Base-by-base conservation (phyloP, 2,329 filamentous ascomycete species). In the Aphanoascus verrucosus region DNA sequence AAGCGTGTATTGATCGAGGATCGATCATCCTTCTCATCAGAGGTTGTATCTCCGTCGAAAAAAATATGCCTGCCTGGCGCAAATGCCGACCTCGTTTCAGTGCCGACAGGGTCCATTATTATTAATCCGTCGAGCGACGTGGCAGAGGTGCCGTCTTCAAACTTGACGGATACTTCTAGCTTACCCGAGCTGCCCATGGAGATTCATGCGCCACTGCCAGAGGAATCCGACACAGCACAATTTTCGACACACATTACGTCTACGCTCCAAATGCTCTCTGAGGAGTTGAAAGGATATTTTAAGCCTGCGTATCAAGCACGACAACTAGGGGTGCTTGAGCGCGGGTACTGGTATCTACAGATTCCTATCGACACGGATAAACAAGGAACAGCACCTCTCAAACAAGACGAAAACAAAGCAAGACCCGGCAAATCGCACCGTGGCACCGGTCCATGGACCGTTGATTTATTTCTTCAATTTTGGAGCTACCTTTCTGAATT, bases 261-360 rank as follows among this genome's bases (percentile, higher is more conserved):
- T 9, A 70, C 74, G 2, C 72, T 85, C 15, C 61, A 69, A 7
- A 73, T 77, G 58, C 71, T 88, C 1, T 75, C 75, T 1, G 65
- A 68, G 0, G 73, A 77, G n/a, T 70, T 79, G 14, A 68, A 82
- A 3, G 58, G 68, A 0, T 73, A 72, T 1, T 87, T 79, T 65
- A 72, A 67, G 3, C 82, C 83, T 0, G 59, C 62, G 4, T 57
- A 67, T 1, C 73, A 78, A 49, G 68, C 69, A 1, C 73, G 83
- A 3, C 63, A 67, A 0, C 68, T 85, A 1, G 68, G 75, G 2
- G 68, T 69, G 0, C 77, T 84, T 37, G 88, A 94, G 65, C 77
- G 90, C 14, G 90, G 89, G 0, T 82, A 86, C 67, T 96, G 90
- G 90, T 66, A 74, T 1, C 62, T 95, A 3, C 72, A 72, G 5